Evolutionary conservation across 2,329 filamentous ascomycete genomes (phyloP), one percentile per base, ranked within the genome.

Genomic region (Colletotrichum phormii): DNA sequence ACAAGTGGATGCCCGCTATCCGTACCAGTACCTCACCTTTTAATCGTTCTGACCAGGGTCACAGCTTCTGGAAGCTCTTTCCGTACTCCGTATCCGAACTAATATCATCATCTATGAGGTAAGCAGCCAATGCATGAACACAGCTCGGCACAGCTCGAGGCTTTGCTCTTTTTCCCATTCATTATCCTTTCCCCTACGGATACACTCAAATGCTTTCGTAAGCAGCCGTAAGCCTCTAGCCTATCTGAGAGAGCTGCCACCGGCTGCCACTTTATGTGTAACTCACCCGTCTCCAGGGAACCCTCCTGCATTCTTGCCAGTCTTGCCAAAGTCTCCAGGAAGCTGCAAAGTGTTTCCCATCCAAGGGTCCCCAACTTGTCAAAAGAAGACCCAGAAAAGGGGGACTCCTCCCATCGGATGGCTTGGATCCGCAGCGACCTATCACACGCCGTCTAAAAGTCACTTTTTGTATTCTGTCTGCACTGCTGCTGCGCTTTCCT

Each of bases 381-480:
- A 49, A 13, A 51, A 18, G 15, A 18, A 37, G 53, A 31, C 60
- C 68, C 63, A 71, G 57, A 57, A 57, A 53, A 58, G 46, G 55
- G 67, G 42, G 42, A 12, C 18, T 61, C 18, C 33, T 61, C 18
- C 33, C 60, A 37, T 58, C 67, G 67, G 71, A 67, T 58, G 31
- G 35, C 62, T 61, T 73, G 62, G 57, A 72, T 73, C 67, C 71
- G 71, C 58, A 54, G 49, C 46, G 35, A 42, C 71, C 71, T 67
- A 73, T 73, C 67, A 72, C 26, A 63, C 55, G 70, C 55, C 60
- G 46, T 31, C 46, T 65, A 72, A 72, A 72, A 72, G 66, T 72
- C 71, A 72, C 66, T 31, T 70, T 64, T 51, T 33, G 15, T 12
- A 9, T 49, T 54, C 24, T 33, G 29, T 26, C 26, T 26, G 26